Base-by-base conservation (phyloP, 768 basidiomycete genomes). In the Pleurotus citrinopileatus region DNA sequence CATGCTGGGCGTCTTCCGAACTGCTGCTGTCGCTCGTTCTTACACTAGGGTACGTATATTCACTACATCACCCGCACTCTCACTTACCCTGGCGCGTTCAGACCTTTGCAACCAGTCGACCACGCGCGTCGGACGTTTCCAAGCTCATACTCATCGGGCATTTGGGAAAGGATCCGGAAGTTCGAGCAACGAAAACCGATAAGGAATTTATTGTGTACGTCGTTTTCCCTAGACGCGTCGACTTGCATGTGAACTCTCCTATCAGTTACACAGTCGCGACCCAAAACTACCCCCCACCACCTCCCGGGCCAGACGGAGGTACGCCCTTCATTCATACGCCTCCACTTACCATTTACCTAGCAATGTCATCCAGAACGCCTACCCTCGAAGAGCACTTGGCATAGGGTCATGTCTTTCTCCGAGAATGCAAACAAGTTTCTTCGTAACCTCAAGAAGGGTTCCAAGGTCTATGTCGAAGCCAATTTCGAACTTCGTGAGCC, bases 381-480 rank as follows among this genome's bases (percentile, higher is more conserved):
- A 10, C 73, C 75, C 23, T 60, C 75, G 3, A 74, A 71, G 12
- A 78, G 87, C 6, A 86, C 88, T 20, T 95, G 86, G 82, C 92
- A 94, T 63, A 74, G 83, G 42, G 61, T 95, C 44, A 62, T 92
- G 44, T 92, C 86, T 22, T 94, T 94, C 75, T 71, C 72, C n/a
- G 76, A 82, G 6, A 3, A 40, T 36, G 61, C 81, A n/a, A 86
- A 85, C 59, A 81, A 73, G 55, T 90, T 80, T 61, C 79, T 95
- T 29, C 75, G 72, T 55, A 82, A 70, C 38, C 65, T 95, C 36
- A 78, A 69, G 60, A 89, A 89, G 59, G 92, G 92, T 4, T 71
- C 80, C 45, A 83, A 74, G 55, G 91, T 95, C 15, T 93, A 84
- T 57, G 91, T 90, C 29, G 92, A 95, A 67, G 85, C 91, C 25